Evolutionary conservation across 345 rosid species (phyloP).

Genomic region (Eucalyptus virginea): DNA sequence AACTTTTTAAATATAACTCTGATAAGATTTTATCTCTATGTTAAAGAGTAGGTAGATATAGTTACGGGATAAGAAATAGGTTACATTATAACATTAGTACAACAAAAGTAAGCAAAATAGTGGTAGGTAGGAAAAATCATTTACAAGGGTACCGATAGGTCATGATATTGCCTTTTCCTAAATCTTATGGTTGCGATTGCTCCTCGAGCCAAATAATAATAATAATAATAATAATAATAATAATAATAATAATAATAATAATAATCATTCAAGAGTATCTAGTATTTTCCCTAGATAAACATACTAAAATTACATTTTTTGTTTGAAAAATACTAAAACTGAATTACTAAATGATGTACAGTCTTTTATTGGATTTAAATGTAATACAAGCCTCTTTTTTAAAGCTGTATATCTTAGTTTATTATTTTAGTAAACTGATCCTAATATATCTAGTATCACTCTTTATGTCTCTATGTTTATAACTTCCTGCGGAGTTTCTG

Average conservation of each 20-base stretch:
- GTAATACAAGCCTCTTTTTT: not conserved
- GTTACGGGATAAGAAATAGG: too few relatives aligned
- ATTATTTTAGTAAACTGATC: not conserved
- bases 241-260: too few relatives aligned
- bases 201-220: not conserved
- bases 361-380: too few relatives aligned
- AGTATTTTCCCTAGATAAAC: not conserved
- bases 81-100: not conserved
- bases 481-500: not conserved
- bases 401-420: not conserved
- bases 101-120: not conserved
- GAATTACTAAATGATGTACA: not conserved
- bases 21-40: not conserved
- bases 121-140: not conserved
- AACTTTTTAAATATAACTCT: not conserved
- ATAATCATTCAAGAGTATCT: not conserved
- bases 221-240: too few relatives aligned
- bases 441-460: not conserved
- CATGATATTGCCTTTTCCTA: not conserved
- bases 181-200: not conserved
- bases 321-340: not conserved
- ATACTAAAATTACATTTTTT: not conserved
- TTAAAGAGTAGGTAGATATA: not conserved
- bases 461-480: not conserved
- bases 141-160: not conserved